Conservation (phyloP, 257 asterid genomes). For the Solanum bulbocastanum region DNA sequence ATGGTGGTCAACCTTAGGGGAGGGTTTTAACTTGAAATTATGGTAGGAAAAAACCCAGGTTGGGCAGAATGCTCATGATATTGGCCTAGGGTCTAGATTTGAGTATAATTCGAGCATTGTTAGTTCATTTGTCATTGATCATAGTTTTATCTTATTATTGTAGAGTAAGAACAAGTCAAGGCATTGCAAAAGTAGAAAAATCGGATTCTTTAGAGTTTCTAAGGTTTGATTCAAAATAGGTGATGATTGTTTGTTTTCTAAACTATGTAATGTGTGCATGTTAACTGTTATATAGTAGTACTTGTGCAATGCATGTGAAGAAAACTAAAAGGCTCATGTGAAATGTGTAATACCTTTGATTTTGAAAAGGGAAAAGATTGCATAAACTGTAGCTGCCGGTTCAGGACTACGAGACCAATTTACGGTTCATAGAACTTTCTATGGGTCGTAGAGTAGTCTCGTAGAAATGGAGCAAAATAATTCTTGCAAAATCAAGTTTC, state of each 20-base stretch:
- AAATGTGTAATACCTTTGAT: neutral
- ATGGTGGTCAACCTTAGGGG: too few relatives aligned
- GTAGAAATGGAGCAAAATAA: too few relatives aligned
- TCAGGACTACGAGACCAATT: neutral
- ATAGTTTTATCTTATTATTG: too few relatives aligned
- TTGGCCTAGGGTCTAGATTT: neutral
- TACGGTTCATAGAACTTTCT: neutral
- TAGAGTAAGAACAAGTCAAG: neutral
- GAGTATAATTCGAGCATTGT: neutral
- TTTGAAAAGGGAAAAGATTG: neutral
- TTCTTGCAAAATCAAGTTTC: too few relatives aligned
- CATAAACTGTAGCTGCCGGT: neutral
- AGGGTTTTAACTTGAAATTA: too few relatives aligned
- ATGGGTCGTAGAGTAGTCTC: neutral
- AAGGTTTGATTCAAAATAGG: neutral
- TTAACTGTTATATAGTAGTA: too few relatives aligned
- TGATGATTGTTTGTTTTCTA: neutral
- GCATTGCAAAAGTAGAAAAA: neutral
- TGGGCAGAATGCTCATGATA: neutral
- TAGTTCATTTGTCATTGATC: neutral
- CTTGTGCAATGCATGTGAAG: neutral
- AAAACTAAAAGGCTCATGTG: neutral
- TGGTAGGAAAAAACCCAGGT: too few relatives aligned
- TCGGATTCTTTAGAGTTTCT: neutral
- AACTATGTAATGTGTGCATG: neutral